Base-by-base conservation (phyloP, 495 filamentous ascomycete species). In the Schizothecium vesticola region DNA sequence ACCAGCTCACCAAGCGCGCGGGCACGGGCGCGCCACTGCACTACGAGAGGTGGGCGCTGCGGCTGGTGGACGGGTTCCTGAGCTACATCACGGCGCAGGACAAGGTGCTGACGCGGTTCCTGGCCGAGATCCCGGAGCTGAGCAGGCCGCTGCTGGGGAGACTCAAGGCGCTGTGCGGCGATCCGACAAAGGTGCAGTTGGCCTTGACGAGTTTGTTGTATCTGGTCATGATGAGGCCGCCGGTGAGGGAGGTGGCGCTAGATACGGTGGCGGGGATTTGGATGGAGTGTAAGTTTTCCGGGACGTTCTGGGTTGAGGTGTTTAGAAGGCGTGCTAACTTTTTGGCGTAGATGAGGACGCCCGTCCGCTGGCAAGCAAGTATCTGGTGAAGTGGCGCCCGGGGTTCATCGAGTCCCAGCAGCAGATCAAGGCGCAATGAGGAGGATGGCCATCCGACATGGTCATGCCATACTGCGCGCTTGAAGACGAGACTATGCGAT, bases 91-190 rank as follows among this genome's bases (percentile, higher is more conserved):
- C 97, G 70, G 83, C 87, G 26, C 89, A 90, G 63, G 96, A 99
- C 77, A 95, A 94, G 75, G 84, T 93, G 31, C 80, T 98, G 26
- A 94, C 95, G 56, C 86, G 93, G 36, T 96, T 97, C 77, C 82
- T 99, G 12, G 92, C 92, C 33, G 96, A 99, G 77, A 88, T 98
- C 60, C 96, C 95, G 0, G 90, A 90, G 43, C 81, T 99, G 29
- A 90, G 86, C 24, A 73, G 81, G 23, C 80, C 85, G 12, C 84
- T 97, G 67, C 83, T 97, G 16, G 83, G 88, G 29, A 84, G 90
- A 64, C 86, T 97, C 57, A 91, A 92, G 77, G 86, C 85, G 62
- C 82, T 99, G 22, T 96, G 95, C 43, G 86, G 87, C 73, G 94
- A 99, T 80, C 95, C 95, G 3, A 93, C 94, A 75, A 86, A 83